Evolutionary conservation across 805 yeast species (phyloP), one percentile per base, ranked within the genome.

Genomic region (Metschnikowia drakensbergensis): DNA sequence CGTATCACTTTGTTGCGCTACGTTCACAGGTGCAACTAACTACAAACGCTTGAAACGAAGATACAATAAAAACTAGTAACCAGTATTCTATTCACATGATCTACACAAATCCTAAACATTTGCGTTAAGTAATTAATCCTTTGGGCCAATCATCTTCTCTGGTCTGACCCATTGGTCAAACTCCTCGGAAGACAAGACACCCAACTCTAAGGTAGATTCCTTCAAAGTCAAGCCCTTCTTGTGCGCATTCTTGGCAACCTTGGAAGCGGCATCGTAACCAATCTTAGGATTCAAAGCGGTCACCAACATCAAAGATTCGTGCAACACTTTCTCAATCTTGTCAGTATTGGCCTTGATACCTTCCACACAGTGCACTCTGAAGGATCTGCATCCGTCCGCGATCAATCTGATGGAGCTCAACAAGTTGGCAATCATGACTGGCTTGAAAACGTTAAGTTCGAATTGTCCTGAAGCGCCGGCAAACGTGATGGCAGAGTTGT

Each of bases 381-480:
- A 94, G 17, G 98, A 91, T 67, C 82, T 77, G 54, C 82, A 72
- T 57, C 94, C 97, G 63, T 94, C 98, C 46, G 92, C 94, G 58
- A 94, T 73, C 62, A 94, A 79, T 72, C 96, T 84, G 59, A 91
- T 76, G 10, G 97, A 89, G 53, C 87, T 80, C 63, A 94, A 80
- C 70, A 94, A 79, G 82, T 92, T 94, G 53, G 91, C 79, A 64
- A 88, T 89, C 88, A 94, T 74, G 46, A 94, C 89, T 45, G 99
- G 99, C 80, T 94, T 94, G 85, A 89, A 94, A 38, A 91, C 99
- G 71, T 94, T 94, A 70, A 94, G 83, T 79, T 94, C 99, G 62
- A 94, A 94, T 77, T 94, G 99, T 61, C 99, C 99, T 35, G 96
- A 88, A 34, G 99, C 97, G 65, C 99, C 99, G 38, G 97, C 96